These are phyloP conservation scores for Hygrophila difformis DNA, from an alignment of 257 asterid genomes.

Conservation along the genomic window DNA sequence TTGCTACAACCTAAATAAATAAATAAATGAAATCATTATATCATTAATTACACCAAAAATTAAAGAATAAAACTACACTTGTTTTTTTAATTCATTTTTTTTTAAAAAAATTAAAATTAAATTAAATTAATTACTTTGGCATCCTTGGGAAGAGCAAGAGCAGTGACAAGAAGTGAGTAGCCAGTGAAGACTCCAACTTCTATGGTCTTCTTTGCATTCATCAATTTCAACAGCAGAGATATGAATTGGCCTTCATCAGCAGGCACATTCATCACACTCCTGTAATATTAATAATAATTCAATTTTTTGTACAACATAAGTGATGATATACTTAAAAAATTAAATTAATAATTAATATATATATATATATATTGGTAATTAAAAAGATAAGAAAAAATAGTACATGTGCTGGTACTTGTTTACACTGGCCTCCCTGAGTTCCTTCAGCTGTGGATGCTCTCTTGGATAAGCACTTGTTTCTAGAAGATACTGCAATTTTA, in stretches of 20 bases:
- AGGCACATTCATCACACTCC: slow-evolving; percentile 48
- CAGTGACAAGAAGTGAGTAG: slow-evolving; percentile 40
- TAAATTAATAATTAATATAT: no score
- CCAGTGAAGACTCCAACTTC: slow-evolving; percentile 63
- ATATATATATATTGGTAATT: background rate
- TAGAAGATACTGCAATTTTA: slow-evolving; percentile 27
- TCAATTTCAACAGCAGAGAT: slow-evolving; percentile 34
- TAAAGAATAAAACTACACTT: no score
- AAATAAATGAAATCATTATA: no score
- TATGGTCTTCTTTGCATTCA: slow-evolving; percentile 54
- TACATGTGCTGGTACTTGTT: slow-evolving; percentile 35
- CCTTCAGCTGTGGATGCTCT: slow-evolving; percentile 48
- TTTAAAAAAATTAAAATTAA: no score
- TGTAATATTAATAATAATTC: slow-evolving; percentile 1
- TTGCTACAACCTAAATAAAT: slow-evolving; percentile 26
- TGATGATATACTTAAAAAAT: background rate
- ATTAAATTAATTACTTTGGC: slow-evolving; percentile 26
- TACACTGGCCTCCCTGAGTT: slow-evolving; percentile 33
- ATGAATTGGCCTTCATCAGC: slow-evolving; percentile 48
- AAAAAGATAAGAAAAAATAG: no score
- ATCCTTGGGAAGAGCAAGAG: slow-evolving; percentile 44
- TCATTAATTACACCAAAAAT: no score
- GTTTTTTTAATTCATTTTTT: background rate
- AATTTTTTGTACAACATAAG: no score
- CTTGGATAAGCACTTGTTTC: slow-evolving; percentile 47